phyloP scores from a whole-genome alignment of 2,329 filamentous ascomycete species.

The Ophiosphaerella herpotricha region DNA sequence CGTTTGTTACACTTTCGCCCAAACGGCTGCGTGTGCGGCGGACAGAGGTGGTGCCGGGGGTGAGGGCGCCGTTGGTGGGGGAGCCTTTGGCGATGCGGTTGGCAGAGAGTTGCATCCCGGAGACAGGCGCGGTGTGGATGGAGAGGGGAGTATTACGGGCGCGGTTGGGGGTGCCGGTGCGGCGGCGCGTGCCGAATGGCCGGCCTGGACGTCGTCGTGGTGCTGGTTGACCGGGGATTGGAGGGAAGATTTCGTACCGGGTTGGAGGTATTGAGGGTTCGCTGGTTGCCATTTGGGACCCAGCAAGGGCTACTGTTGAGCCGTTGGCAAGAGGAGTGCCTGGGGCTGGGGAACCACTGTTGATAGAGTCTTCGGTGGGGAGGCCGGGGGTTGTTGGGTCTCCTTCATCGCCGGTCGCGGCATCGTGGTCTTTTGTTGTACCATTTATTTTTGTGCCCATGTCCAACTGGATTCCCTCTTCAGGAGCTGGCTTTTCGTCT shows the following conservation, averaged over 20 bases:
- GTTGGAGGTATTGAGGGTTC: constrained; percentile 64
- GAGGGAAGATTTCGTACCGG: constrained; percentile 79
- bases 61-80: constrained; percentile 39
- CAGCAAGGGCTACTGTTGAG: constrained; percentile 32
- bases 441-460: constrained; percentile 31
- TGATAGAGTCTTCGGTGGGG: constrained; percentile 32
- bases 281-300: constrained; percentile 33
- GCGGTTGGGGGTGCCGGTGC: constrained; percentile 43
- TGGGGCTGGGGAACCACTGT: constrained; percentile 37
- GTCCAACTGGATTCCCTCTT: constrained; percentile 51
- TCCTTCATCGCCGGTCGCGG: constrained; percentile 14
- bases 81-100: constrained; percentile 35
- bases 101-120: constrained; percentile 38
- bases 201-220: constrained; percentile 42
- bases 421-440: constrained; percentile 18
- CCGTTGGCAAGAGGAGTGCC: constrained; percentile 40
- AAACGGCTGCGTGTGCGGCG: constrained; percentile 52
- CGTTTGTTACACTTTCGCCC: constrained; percentile 46
- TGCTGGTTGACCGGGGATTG: constrained; percentile 57
- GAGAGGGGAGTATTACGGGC: constrained; percentile 28
- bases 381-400: constrained; percentile 25
- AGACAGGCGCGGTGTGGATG: constrained; percentile 37
- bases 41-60: constrained; percentile 33
- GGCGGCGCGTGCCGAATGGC: constrained; percentile 45
- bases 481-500: constrained; percentile 45